Evolutionary conservation across 2,329 filamentous ascomycete genomes (phyloP), one percentile per base, ranked within the genome.

Genomic region (Ceratocystis albifundus): DNA sequence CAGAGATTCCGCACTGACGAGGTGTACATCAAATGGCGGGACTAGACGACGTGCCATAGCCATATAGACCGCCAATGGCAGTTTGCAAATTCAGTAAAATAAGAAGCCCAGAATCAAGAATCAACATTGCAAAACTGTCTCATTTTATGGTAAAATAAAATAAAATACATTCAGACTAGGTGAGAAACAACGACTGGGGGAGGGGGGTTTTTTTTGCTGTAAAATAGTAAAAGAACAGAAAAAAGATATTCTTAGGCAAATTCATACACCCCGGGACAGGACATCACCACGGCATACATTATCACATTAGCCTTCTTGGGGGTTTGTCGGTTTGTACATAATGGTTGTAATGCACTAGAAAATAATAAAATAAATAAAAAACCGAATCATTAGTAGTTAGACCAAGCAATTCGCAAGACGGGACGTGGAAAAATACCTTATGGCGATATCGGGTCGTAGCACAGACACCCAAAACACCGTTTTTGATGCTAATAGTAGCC

Each of bases 401-500:
- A 25, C 17, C 46, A 20, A 48, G 8, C 46, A 48, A 20, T 4
- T 41, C 10, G 46, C 17, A 15, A 48, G 45, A n/a, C 45, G 1
- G 48, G 48, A 25, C 22, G 25, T 4, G 20, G 8, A 28, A 5
- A 3, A 25, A 46, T 73, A 90, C 90, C 85, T 99, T 99, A 76
- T 89, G 88, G 78, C 91, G 95, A 76, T 97, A 99, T 75, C 94
- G 84, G n/a, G 94, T 99, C 4, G 94, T 99, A 15, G 90, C 93
- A 72, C 92, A 96, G 4, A 96, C 95, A 44, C 94, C 94, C 70
- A 99, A 80, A 30, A 97, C 89, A 69, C 93, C 92, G 71, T 96
- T 91, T 79, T 96, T 96, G 76, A 99, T 99, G 75, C 92, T 96
- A 76, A 93, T 97, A 2, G 94, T 99, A 62, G 93, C 93, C 71